Evolutionary conservation across 1,284 basidiomycete species (phyloP), one percentile per base, ranked within the genome.

Genomic region (Wallemia mellicola): DNA sequence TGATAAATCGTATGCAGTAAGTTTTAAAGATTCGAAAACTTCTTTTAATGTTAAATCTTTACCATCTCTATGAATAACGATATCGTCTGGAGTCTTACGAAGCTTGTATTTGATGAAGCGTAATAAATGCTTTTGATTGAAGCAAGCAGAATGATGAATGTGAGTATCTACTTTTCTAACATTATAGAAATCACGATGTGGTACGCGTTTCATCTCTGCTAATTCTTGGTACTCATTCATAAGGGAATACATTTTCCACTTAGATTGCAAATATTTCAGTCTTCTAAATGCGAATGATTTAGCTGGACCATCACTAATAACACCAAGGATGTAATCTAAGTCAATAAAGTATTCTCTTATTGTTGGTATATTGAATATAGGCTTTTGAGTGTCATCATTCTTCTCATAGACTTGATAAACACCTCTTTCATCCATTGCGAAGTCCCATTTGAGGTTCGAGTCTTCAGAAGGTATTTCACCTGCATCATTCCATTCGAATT

Each of bases 61-160:
- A 22, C 83, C 87, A 67, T 98, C 94, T 64, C 92, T 82, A 72
- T 86, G 85, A 61, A 95, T 96, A 57, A 99, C 94, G 27, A 88
- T 78, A 68, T 99, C 94, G 58, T 87, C 67, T 1, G 86, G 79
- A 65, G 74, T 79, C 26, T 79, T 78, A 71, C 86, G 88, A 82
- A 89, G 87, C 71, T 98, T 96, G 55, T 82, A 81, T 71, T 99
- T 99, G 75, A 99, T 98, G 73, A 98, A 98, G 2, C 94, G 88
- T 25, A 99, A 74, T n/a, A 98, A 73, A 72, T 99, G 94, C 72
- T 99, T 99, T 70, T 99, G 94, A 70, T 99, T 99, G 92, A 98
- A 96, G 69, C 85, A 84, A 60, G 91, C 94, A 11, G 89, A 94
- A 70, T 98, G 88, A 67, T 99, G 94, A 24, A 99, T 86, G 71